Evolutionary conservation across 2,329 filamentous ascomycete species (phyloP).

Genomic region (Monosporascus sp.): DNA sequence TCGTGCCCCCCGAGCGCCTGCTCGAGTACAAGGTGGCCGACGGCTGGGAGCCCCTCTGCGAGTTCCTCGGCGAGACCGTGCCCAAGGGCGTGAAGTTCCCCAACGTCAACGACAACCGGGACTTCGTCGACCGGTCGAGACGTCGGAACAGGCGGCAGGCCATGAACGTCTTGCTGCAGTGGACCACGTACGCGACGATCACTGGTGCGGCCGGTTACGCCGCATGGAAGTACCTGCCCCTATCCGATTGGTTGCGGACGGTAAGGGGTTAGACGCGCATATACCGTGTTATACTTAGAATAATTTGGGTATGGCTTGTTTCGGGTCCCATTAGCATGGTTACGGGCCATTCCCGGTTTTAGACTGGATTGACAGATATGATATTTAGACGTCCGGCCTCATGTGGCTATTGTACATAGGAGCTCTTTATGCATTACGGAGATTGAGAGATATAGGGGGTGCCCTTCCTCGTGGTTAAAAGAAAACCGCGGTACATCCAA

Average conservation of each 20-base stretch:
- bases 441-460: too few species aligned
- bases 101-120: constrained; percentile 41
- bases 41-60: constrained; percentile 31
- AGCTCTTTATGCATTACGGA: too few species aligned
- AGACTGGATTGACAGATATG: too few species aligned
- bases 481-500: too few species aligned
- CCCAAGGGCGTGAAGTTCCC: constrained; percentile 33
- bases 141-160: constrained; percentile 41
- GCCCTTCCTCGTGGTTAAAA: too few species aligned
- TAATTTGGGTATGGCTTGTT: too few species aligned
- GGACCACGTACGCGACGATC: constrained; percentile 14
- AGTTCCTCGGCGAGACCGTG: constrained; percentile 28
- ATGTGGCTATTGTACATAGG: too few species aligned
- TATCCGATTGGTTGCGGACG: background rate
- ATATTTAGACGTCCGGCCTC: too few species aligned
- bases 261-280: background rate
- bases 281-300: background rate
- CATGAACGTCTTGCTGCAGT: constrained; percentile 33
- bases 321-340: too few species aligned
- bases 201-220: constrained; percentile 25
- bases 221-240: background rate
- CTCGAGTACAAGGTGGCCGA: constrained; percentile 28
- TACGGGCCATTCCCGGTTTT: too few species aligned
- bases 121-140: constrained; percentile 40
- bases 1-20: constrained; percentile 25